Evolutionary conservation across 345 rosid genomes (phyloP).

Genomic region (Brassica carinata): DNA sequence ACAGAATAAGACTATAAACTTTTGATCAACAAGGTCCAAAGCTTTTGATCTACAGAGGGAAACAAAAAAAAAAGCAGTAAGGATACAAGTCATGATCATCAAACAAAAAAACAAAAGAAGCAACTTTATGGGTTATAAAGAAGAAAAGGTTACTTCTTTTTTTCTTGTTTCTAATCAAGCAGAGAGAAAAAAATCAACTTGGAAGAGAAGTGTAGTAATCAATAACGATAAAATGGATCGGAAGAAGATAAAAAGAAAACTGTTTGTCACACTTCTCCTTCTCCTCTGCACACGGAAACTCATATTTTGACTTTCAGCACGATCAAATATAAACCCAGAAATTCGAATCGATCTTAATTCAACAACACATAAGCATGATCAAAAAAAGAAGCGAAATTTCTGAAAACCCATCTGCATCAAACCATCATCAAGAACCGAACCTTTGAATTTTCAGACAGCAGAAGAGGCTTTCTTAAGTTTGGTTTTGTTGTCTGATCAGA

Average conservation of each 20-base stretch:
- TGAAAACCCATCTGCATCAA: constrained; percentile 54
- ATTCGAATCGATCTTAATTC: constrained; percentile 11
- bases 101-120: background rate
- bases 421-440: constrained; percentile 34
- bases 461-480: constrained; percentile 28
- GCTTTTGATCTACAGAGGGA: constrained; percentile 48
- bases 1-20: background rate
- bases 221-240: constrained; percentile 1
- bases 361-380: constrained; percentile 11
- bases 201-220: background rate
- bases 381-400: constrained; percentile 40
- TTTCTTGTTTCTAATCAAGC: background rate
- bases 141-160: background rate
- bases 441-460: constrained; percentile 39
- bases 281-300: constrained; percentile 39
- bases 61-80: constrained; percentile 17
- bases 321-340: constrained; percentile 27
- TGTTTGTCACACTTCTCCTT: constrained; percentile 31
- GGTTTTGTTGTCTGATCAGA: constrained; percentile 41
- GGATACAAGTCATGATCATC: constrained; percentile 15
- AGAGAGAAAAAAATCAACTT: constrained; percentile 12
- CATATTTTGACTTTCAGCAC: constrained; percentile 25
- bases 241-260: constrained; percentile 16
- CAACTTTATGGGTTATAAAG: background rate
- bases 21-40: constrained; percentile 36